Conservation (phyloP, 1,284 basidiomycete genomes). For the Naganishia liquefaciens region DNA sequence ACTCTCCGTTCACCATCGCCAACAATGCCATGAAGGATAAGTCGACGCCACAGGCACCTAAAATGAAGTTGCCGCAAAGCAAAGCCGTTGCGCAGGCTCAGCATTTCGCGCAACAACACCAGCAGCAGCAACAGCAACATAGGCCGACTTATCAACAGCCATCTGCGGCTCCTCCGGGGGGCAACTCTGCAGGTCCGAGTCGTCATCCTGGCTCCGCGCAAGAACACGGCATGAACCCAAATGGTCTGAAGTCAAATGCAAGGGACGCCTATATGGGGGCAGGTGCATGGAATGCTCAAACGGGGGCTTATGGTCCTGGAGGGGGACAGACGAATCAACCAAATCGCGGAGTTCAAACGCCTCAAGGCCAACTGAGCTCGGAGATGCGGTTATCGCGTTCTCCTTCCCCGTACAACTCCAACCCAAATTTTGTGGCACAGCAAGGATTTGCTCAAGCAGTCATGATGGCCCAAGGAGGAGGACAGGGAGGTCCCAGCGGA, state of each 20-base stretch:
- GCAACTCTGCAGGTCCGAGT: slow-evolving; percentile 34
- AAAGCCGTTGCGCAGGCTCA: slow-evolving; percentile 23
- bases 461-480: slow-evolving; percentile 22
- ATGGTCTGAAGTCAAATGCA: slow-evolving; percentile 16
- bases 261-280: slow-evolving; percentile 32
- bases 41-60: slow-evolving; percentile 34
- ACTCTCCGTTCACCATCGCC: slow-evolving; percentile 52
- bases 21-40: slow-evolving; percentile 50
- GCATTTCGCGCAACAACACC: slow-evolving; percentile 35
- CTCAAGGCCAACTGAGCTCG: slow-evolving; percentile 30
- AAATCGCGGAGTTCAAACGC: neutral
- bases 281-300: slow-evolving; percentile 24
- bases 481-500: neutral
- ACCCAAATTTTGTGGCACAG: slow-evolving; percentile 21
- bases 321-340: neutral
- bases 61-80: slow-evolving; percentile 32
- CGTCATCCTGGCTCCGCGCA: slow-evolving; percentile 17
- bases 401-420: slow-evolving; percentile 17
- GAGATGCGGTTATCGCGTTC: slow-evolving; percentile 22
- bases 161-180: slow-evolving; percentile 26
- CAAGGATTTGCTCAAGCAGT: slow-evolving; percentile 25
- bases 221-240: slow-evolving; percentile 16
- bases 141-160: slow-evolving; percentile 28
- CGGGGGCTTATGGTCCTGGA: slow-evolving; percentile 28
- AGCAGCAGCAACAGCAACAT: slow-evolving; percentile 25